Base-by-base conservation (phyloP, 139 green algal genomes). In the Nannochloris sp. region DNA sequence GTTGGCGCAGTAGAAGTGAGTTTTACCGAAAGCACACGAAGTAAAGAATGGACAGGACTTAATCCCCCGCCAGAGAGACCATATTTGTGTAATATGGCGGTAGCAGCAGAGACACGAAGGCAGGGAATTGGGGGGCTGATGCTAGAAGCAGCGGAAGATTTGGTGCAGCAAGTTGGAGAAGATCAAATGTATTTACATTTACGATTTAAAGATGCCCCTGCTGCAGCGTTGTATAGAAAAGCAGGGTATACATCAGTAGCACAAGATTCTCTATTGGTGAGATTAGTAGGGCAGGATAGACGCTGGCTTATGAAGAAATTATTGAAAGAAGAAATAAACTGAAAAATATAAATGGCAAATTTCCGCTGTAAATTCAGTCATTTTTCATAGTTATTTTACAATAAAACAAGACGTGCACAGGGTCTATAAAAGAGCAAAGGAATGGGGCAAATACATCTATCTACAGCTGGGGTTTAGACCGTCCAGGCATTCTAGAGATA, bases 81-180 rank as follows among this genome's bases (percentile, higher is more conserved):
- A 0, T 90, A 90, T 68, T 36, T 90, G n/a, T 88, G 77, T 67
- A 90, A 90, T 71, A 90, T 90, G 83, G 83, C 83, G 1, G 72
- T 86, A 3, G 42, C 54, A 2, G 38, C 44, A 19, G 31, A 55
- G 0, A 68, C 64, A 9, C 54, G 75, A 31, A 55, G 83, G 1
- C 61, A 54, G 42, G 84, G 84, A 30, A 70, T 81, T 42, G 84
- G 77, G 29, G 64, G 29, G 2, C 25, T 35, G 32, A 70, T 90
- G 14, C 55, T 90, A 54, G 38, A 48, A 15, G 82, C 83, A 2
- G 74, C 70, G 19, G 83, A 89, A 58, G 58, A 69, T 4, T 8
- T 87, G 14, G 76, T 65, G 2, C 4, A 30, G 5, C 4, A 69
- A 24, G 57, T 61, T 46, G 75, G 67, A 1, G 61, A 87, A 45